A percentile compares a stretch with the other conserved stretches of the same genome.
Evolutionary conservation across 768 basidiomycete genomes (phyloP).

Genomic region (Trametes elegans): DNA sequence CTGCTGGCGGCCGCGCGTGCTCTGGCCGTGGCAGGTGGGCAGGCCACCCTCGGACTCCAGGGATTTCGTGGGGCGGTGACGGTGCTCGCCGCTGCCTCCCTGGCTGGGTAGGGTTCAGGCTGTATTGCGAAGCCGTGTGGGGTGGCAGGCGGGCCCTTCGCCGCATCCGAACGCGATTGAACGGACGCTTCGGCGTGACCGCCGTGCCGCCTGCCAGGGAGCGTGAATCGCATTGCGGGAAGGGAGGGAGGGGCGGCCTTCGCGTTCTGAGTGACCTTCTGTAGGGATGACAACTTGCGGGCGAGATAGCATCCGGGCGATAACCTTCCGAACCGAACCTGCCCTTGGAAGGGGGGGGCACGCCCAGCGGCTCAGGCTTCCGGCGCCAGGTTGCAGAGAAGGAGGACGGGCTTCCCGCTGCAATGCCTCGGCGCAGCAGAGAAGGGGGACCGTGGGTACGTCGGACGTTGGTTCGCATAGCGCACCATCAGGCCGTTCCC

Average conservation of each 20-base stretch:
- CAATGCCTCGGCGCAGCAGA: constrained; percentile 11
- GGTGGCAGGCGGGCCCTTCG: not conserved
- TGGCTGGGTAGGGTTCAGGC: not conserved
- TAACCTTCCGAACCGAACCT: constrained; percentile 11
- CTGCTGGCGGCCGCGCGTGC: no score
- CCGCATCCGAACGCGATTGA: not conserved
- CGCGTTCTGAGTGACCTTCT: constrained; percentile 2
- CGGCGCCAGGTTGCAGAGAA: constrained; percentile 2
- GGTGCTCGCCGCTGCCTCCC: not conserved
- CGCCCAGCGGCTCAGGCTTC: not conserved
- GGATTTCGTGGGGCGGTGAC: not conserved
- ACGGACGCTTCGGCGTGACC: not conserved
- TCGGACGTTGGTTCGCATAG: not conserved
- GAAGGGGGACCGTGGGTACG: constrained; percentile 8
- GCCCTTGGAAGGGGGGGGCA: not conserved
- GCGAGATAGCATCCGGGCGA: constrained; percentile 17
- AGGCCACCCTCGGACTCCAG: constrained; percentile 16
- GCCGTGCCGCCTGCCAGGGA: not conserved
- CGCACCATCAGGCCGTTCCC: not conserved
- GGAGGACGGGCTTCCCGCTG: not conserved
- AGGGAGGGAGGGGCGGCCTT: not conserved
- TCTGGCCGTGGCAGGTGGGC: constrained; percentile 7
- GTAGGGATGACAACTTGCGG: constrained; percentile 6
- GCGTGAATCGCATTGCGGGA: not conserved
- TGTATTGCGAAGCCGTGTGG: constrained; percentile 7